Conservation (phyloP, 345 rosid genomes). For the Populus tremula region DNA sequence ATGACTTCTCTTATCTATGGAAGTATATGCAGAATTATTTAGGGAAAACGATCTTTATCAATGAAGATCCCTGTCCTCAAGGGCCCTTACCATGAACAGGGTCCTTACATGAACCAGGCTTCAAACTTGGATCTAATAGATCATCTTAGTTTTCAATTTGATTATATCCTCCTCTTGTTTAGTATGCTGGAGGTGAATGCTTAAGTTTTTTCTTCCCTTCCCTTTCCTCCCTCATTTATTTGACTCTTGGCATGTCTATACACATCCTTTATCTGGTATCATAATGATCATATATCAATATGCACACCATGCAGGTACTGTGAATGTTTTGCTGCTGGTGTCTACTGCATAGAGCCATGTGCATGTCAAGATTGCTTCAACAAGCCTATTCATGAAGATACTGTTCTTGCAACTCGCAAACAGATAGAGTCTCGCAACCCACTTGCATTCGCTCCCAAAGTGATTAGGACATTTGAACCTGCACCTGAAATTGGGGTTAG, state of each 20-base stretch:
- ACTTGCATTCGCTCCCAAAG: slow-evolving; percentile 99
- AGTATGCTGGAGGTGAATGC: neutral
- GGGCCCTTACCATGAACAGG: neutral
- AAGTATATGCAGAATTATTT: neutral
- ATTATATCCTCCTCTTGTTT: neutral
- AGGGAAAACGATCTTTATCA: neutral
- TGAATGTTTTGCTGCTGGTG: slow-evolving; percentile 99
- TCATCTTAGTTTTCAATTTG: neutral
- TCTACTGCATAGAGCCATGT: slow-evolving; percentile 90
- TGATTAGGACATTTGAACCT: slow-evolving; percentile 60
- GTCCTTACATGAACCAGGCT: neutral
- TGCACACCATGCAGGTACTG: slow-evolving; percentile 65
- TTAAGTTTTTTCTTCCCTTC: neutral
- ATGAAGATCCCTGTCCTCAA: neutral
- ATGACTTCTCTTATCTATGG: neutral
- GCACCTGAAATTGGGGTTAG: slow-evolving; percentile 60
- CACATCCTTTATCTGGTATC: neutral
- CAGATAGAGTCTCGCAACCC: slow-evolving; percentile 98
- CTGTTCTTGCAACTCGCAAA: slow-evolving; percentile 87
- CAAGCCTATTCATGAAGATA: slow-evolving; percentile 88
- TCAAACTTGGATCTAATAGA: neutral
- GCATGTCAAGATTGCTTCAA: slow-evolving; percentile 94
- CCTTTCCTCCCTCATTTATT: neutral
- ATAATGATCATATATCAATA: neutral
- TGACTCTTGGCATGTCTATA: neutral